Evolutionary conservation across 345 rosid species (phyloP), one percentile per base, ranked within the genome.

Genomic region (Mallotus nudiflorus): DNA sequence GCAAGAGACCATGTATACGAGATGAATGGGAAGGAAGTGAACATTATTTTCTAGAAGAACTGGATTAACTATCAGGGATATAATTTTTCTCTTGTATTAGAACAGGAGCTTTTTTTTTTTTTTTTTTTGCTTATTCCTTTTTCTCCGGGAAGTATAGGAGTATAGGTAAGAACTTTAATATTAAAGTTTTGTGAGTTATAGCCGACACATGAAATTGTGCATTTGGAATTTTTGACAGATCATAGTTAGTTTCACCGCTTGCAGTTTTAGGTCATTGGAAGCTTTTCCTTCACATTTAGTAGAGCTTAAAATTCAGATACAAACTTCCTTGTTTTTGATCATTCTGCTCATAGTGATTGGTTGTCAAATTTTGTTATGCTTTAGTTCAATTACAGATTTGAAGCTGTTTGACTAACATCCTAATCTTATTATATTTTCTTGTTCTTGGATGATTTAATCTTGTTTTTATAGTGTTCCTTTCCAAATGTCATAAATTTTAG

Each of bases 1-100:
- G 98, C 97, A 64, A 87, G 84, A 78, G 98, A 94, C 76, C 97
- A 91, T 76, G 98, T 94, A 59, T 86, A 71, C 55, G 97, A 94
- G 89, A 91, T 94, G 98, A 91, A 80, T 70, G 97, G 91, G 72
- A 90, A 86, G 76, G 97, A 91, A 86, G 87, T 94, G 77, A 85
- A 78, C 74, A 91, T 94, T 62, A 85, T 88, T 76, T 94, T 91
- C 86, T 94, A 85, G 85, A 57, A 73, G 59, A 72, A 19, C 31
- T 63, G 62, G 39, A 55, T 52, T 18, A 45, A 37, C 28, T 27
- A 45, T 51, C 66, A 61, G 54, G 52, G 15, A 63, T 14, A 51
- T 71, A n/a, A 59, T 52, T 53, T 66, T 45, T 51, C 18, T 54
- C 28, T 22, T 37, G 51, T 48, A 29, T 65, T 52, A 68, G 70